Base-by-base conservation (phyloP, 768 basidiomycete genomes). In the Xerocomus potaroensis region DNA sequence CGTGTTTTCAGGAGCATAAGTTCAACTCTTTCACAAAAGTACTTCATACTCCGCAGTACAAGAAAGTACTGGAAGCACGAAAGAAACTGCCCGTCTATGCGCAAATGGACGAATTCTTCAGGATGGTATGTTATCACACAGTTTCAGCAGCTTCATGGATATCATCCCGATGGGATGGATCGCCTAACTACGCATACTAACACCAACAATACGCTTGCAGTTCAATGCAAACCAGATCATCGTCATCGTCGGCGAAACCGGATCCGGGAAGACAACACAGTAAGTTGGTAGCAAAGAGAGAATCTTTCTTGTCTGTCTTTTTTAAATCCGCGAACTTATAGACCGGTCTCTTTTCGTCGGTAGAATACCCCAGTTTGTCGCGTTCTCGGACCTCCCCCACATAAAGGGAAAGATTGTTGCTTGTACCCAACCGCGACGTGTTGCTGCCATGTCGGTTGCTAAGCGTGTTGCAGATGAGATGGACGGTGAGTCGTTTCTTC, bases 381-480 rank as follows among this genome's bases (percentile, higher is more conserved):
- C 85, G 36, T 97, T 83, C 65, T 91, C 91, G 4, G 95, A 98
- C 67, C 68, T 96, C 26, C 93, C 93, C 0, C 93, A 96, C 62
- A 80, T 83, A 5, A 87, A 80, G 64, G 84, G 90, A 31, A 96
- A 92, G 65, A 69, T 97, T 57, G 84, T 99, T 4, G n/a, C n/a
- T n/a, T n/a, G n/a, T n/a, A n/a, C n/a, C n/a, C n/a, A n/a, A n/a
- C n/a, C n/a, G n/a, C n/a, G 95, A 57, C 79, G 95, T 71, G 92
- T 99, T 4, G 93, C 95, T 10, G 93, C 95, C 8, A 97, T 96
- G 91, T 91, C 89, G 14, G 95, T 97, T 3, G 95, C 95, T 18
- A 94, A 95, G 66, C 93, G 95, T 70, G 95, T 99, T 2, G 94
- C 95, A 5, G 95, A 98, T 61, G 95, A 98, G 68, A 94, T 99